A percentile compares a stretch with the other conserved stretches of the same genome.
These are phyloP conservation scores for Cystobasidium slooffiae DNA, from an alignment of 1,284 basidiomycete genomes.

Conservation along the genomic window DNA sequence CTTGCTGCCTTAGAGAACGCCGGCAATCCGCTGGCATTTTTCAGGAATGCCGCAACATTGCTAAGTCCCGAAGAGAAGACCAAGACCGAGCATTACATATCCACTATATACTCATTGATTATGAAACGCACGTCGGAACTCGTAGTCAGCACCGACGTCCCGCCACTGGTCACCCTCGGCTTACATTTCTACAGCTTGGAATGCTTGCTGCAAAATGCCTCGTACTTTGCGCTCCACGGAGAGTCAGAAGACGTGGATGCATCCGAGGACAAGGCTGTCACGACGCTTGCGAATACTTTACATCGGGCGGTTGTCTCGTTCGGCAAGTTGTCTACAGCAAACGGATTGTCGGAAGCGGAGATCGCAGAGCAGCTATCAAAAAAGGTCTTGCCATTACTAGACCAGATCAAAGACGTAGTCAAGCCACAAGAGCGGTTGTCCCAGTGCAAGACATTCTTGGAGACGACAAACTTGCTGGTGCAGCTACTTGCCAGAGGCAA, in stretches of 20 bases:
- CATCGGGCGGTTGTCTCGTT: conserved; percentile 20
- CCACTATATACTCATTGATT: conserved; percentile 25
- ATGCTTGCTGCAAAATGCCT: conserved; percentile 22
- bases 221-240: conserved; percentile 16
- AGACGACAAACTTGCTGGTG: conserved; percentile 6
- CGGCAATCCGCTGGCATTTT: background rate
- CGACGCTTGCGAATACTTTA: background rate
- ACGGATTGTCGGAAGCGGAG: conserved; percentile 9
- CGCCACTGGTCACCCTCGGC: background rate
- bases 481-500: conserved; percentile 19
- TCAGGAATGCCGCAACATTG: background rate
- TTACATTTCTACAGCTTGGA: conserved; percentile 21
- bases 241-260: background rate
- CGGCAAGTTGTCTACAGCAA: conserved; percentile 10
- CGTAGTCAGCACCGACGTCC: background rate
- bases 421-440: conserved; percentile 7
- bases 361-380: conserved; percentile 11
- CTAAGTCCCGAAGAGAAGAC: background rate
- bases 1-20: conserved; percentile 5
- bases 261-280: conserved; percentile 26
- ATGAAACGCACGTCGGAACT: conserved; percentile 13
- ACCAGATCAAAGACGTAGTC: background rate
- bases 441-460: conserved; percentile 5
- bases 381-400: conserved; percentile 9
- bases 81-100: conserved; percentile 24